Evolutionary conservation across 192 early-diverging fungal genomes (phyloP).

Genomic region (Coemansia sp.): DNA sequence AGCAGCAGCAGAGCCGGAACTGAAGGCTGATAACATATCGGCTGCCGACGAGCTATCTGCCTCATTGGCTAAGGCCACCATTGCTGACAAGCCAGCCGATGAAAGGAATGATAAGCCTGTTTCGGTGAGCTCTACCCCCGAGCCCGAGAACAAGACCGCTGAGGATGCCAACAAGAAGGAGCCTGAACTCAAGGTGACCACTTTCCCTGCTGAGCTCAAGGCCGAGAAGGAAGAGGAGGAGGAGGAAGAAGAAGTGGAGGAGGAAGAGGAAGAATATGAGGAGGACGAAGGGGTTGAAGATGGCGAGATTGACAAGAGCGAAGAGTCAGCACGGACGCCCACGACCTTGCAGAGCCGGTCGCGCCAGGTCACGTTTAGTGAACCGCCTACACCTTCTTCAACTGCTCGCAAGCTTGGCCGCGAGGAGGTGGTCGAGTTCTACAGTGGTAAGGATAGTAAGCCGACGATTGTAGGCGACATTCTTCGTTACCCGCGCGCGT

Average conservation of each 20-base stretch:
- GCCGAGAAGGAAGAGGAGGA: constrained; percentile 20
- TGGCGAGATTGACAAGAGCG: constrained; percentile 15
- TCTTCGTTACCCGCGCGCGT: constrained; percentile 69
- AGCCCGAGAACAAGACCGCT: constrained; percentile 1
- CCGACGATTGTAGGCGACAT: constrained; percentile 59
- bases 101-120: constrained; percentile 6
- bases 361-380: constrained; percentile 49
- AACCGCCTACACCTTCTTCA: constrained; percentile 40
- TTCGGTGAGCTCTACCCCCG: constrained; percentile 11
- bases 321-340: constrained; percentile 10
- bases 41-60: constrained; percentile 21
- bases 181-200: constrained; percentile 12
- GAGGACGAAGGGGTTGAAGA: constrained; percentile 14
- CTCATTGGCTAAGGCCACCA: constrained; percentile 24
- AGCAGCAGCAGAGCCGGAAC: constrained; percentile 10
- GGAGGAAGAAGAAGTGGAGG: constrained; percentile 14
- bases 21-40: constrained; percentile 5
- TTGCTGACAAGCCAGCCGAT: constrained; percentile 7
- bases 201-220: constrained; percentile 11
- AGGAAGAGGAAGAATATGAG: constrained; percentile 17
- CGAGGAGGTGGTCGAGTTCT: constrained; percentile 47
- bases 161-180: constrained; percentile 28
- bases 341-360: constrained; percentile 40
- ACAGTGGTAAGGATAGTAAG: constrained; percentile 53
- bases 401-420: constrained; percentile 37